Percentiles rank a stretch among this genome's conserved stretches.
phyloP scores from a whole-genome alignment of 352 stramenopile genomes.

The Sclerospora graminicola region DNA sequence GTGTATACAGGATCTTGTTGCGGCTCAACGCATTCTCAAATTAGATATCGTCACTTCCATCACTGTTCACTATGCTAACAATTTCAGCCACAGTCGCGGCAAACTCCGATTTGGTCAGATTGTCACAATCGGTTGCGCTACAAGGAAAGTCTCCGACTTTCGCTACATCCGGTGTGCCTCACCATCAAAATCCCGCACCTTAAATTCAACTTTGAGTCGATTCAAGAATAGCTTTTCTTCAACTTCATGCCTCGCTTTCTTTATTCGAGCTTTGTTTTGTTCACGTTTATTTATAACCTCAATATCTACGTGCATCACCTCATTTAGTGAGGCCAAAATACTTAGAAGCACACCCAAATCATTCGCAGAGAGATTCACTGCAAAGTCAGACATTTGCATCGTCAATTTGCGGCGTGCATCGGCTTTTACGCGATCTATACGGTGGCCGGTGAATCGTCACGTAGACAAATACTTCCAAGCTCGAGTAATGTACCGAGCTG shows the following conservation, averaged over 20 bases:
- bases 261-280: slow-evolving; percentile 34
- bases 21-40: no score
- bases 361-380: no score
- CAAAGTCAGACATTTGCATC: slow-evolving; percentile 80
- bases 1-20: no score
- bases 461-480: no score
- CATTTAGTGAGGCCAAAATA: slow-evolving; percentile 52
- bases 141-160: slow-evolving; percentile 59
- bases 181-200: slow-evolving; percentile 56
- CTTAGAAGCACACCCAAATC: slow-evolving; percentile 72
- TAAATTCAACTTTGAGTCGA: slow-evolving; percentile 64
- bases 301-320: slow-evolving; percentile 59
- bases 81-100: slow-evolving; percentile 65
- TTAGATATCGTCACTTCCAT: slow-evolving; percentile 75
- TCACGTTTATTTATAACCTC: slow-evolving; percentile 48
- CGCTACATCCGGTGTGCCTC: slow-evolving; percentile 51
- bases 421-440: slow-evolving; percentile 41
- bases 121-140: slow-evolving; percentile 50
- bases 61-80: no score
- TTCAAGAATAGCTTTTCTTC: slow-evolving; percentile 65
- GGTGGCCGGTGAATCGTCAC: slow-evolving; percentile 11
- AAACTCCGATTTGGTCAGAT: slow-evolving; percentile 69
- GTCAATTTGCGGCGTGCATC: slow-evolving; percentile 48
- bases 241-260: no score
- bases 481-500: no score